phyloP scores from a whole-genome alignment of 441 rosid species.

The Aleurites moluccanus region DNA sequence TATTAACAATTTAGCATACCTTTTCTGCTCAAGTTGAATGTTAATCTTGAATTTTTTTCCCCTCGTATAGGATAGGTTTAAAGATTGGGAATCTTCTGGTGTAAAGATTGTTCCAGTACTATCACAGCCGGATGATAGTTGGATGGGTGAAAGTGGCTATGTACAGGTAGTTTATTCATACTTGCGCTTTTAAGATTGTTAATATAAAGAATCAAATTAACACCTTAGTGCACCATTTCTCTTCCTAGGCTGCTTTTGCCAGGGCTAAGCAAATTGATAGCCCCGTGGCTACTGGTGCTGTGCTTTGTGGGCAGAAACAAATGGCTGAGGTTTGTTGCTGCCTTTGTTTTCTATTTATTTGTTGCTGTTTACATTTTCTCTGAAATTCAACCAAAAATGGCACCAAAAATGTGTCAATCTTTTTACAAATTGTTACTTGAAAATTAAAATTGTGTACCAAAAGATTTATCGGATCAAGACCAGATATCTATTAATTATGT shows the following conservation, averaged over 20 bases:
- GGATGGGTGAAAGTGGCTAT: conserved; percentile 87
- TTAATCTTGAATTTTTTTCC: too few species aligned
- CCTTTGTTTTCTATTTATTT: not conserved
- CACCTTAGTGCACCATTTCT: conserved; percentile 5
- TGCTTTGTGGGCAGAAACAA: conserved; percentile 95
- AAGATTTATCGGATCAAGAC: not conserved
- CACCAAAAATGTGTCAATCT: too few species aligned
- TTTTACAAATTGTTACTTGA: not conserved
- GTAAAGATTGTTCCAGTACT: conserved; percentile 79
- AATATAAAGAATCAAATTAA: not conserved
- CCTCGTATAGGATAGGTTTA: conserved; percentile 70
- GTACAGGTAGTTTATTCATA: conserved; percentile 63
- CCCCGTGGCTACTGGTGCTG: conserved; percentile 65
- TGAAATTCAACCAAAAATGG: conserved; percentile 3
- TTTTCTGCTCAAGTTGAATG: not conserved
- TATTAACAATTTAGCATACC: not conserved
- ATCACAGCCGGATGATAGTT: conserved; percentile 75
- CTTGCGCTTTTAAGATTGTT: conserved; percentile 9
- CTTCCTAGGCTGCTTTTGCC: conserved; percentile 77
- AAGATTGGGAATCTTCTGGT: conserved; percentile 90
- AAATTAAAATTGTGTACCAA: too few species aligned
- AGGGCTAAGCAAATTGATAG: conserved; percentile 56
- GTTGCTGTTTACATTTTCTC: not conserved
- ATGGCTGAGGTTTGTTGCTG: conserved; percentile 76
- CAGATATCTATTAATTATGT: too few species aligned